Evolutionary conservation across 2,329 filamentous ascomycete genomes (phyloP), one percentile per base, ranked within the genome.

Genomic region (Aspergillus novoparasiticus): DNA sequence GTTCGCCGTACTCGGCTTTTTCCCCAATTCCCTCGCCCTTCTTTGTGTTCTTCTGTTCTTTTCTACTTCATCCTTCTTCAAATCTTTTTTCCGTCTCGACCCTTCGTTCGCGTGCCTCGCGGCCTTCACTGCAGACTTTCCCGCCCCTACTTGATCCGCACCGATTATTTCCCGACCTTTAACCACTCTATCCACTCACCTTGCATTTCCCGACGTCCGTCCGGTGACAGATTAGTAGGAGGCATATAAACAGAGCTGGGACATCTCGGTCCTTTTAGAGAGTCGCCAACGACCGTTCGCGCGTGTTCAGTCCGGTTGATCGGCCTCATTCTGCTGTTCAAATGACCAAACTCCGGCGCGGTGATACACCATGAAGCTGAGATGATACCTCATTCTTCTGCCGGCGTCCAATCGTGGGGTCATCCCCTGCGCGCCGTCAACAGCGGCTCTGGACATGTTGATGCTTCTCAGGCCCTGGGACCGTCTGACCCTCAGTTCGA

Each of bases 351-450:
- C 66, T 59, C 59, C 61, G 54, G 61, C 64, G 65, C 66, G 66
- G 64, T 68, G 59, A 70, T 69, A 75, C 73, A 75, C 69, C 71
- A 79, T 80, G 75, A 73, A 61, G 70, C 71, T 72, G 73, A 74
- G 70, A 80, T 80, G 78, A 79, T 78, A 66, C 75, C 77, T 63
- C 73, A 78, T 74, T 70, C 78, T 66, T 78, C 76, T 64, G 74
- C 74, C 69, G 75, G 76, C 70, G 73, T 74, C 70, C 77, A 79
- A 73, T 66, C 73, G 61, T 77, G 75, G 76, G 74, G 73, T 62
- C 73, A 75, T 61, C 73, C 74, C 62, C 68, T 73, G 66, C 74
- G 73, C 64, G 60, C 71, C 61, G 65, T 73, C 62, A 74, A 75
- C 70, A 73, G 68, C 65, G 72, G 66, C 66, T 60, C 69, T 57